Conservation (phyloP, 1,139 yeast species). For the Lodderomyces jiufengensis region DNA sequence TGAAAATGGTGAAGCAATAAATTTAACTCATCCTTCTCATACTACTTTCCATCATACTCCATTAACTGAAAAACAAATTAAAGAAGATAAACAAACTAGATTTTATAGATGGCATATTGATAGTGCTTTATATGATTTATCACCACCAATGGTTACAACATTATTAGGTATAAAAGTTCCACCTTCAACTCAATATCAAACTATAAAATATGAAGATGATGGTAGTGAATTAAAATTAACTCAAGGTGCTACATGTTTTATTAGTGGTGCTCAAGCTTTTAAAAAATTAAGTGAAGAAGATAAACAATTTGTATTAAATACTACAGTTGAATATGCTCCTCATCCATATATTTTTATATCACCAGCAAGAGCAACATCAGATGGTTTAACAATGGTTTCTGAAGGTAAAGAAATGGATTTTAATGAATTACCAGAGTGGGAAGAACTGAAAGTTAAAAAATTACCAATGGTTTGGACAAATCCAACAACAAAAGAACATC, state of each 20-base stretch:
- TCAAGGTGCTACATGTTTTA: slow-evolving; percentile 86
- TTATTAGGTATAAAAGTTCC: slow-evolving; percentile 83
- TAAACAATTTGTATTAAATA: slow-evolving; percentile 65
- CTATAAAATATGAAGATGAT: slow-evolving; percentile 58
- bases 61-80: slow-evolving; percentile 58
- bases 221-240: slow-evolving; percentile 62
- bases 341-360: slow-evolving; percentile 86
- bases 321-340: slow-evolving; percentile 84
- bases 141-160: slow-evolving; percentile 85
- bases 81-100: slow-evolving; percentile 60
- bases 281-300: slow-evolving; percentile 63
- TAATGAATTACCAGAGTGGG: slow-evolving; percentile 78
- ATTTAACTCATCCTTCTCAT: slow-evolving; percentile 79
- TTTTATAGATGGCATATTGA: slow-evolving; percentile 94
- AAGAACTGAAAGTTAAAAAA: slow-evolving; percentile 64
- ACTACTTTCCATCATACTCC: slow-evolving; percentile 70
- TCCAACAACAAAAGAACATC: slow-evolving; percentile 80
- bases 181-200: slow-evolving; percentile 40
- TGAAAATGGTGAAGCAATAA: slow-evolving; percentile 53
- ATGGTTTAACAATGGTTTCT: slow-evolving; percentile 80
- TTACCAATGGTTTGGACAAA: slow-evolving; percentile 90
- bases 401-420: slow-evolving; percentile 69
- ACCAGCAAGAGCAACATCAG: slow-evolving; percentile 75
- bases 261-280: slow-evolving; percentile 76
- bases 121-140: slow-evolving; percentile 77